phyloP scores from a whole-genome alignment of 2,329 filamentous ascomycete species.

The Aspergillus candidus region DNA sequence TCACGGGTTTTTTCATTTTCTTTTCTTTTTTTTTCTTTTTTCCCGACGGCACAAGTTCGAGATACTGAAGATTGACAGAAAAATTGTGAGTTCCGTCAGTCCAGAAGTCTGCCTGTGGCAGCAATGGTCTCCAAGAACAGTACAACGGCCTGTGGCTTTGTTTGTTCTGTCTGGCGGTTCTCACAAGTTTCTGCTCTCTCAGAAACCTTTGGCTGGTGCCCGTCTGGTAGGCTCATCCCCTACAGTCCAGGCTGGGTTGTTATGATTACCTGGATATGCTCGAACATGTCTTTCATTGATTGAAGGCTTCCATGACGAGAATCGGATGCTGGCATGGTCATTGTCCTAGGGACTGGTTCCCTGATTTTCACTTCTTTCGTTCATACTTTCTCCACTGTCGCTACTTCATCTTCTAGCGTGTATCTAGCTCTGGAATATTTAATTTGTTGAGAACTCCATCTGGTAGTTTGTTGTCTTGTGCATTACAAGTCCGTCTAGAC shows the following conservation, averaged over 20 bases:
- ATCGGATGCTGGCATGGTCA: slow-evolving; percentile 45
- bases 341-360: slow-evolving; percentile 29
- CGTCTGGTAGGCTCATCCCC: slow-evolving; percentile 48
- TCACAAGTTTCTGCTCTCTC: neutral
- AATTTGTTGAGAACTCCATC: too few species aligned
- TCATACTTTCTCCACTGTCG: slow-evolving; percentile 13
- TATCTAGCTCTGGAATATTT: too few species aligned
- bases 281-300: slow-evolving; percentile 24
- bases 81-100: slow-evolving; percentile 1
- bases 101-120: slow-evolving; percentile 23
- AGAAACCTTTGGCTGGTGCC: slow-evolving; percentile 3
- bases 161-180: slow-evolving; percentile 6
- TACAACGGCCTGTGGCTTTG: slow-evolving; percentile 32
- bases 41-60: slow-evolving; percentile 10
- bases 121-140: slow-evolving; percentile 24
- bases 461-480: too few species aligned
- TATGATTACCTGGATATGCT: slow-evolving; percentile 31
- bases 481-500: too few species aligned
- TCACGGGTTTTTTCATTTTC: slow-evolving; percentile 17
- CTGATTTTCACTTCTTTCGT: slow-evolving; percentile 23
- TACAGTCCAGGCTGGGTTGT: slow-evolving; percentile 46
- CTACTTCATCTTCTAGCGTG: slow-evolving; percentile 11
- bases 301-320: slow-evolving; percentile 32
- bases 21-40: neutral
- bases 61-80: slow-evolving; percentile 3